Percentiles rank a stretch among this genome's conserved stretches.
Evolutionary conservation across 2,329 filamentous ascomycete species (phyloP).

Genomic region (Annulohypoxylon truncatum): DNA sequence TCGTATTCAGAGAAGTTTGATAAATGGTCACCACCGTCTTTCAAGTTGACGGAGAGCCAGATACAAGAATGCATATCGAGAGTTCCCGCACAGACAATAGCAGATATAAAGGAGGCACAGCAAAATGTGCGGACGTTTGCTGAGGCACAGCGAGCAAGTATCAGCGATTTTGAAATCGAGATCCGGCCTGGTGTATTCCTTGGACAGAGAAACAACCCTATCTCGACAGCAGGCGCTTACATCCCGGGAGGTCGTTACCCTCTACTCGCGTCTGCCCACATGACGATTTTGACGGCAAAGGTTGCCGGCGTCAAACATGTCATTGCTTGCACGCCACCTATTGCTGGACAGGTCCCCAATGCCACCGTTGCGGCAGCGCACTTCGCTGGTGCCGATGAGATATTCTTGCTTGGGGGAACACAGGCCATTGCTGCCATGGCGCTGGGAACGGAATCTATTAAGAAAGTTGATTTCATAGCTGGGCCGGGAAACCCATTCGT

Average conservation of each 20-base stretch:
- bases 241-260: constrained; percentile 65
- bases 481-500: constrained; percentile 67
- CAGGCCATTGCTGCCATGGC: constrained; percentile 66
- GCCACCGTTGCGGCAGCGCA: constrained; percentile 63
- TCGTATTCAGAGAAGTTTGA: constrained; percentile 65
- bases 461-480: constrained; percentile 63
- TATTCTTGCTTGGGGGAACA: constrained; percentile 53
- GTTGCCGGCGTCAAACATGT: constrained; percentile 64
- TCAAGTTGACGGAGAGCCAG: constrained; percentile 59
- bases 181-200: constrained; percentile 62
- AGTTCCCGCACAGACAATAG: constrained; percentile 57
- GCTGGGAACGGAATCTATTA: constrained; percentile 60
- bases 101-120: constrained; percentile 58
- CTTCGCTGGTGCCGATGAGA: constrained; percentile 40
- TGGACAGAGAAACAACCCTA: constrained; percentile 63
- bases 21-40: constrained; percentile 62
- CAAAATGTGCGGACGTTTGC: constrained; percentile 62
- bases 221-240: constrained; percentile 58
- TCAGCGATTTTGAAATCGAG: constrained; percentile 64
- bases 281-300: constrained; percentile 67
- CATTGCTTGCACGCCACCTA: constrained; percentile 64
- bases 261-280: constrained; percentile 64
- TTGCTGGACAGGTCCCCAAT: constrained; percentile 59
- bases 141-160: constrained; percentile 56
- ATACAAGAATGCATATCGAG: constrained; percentile 59